Evolutionary conservation across 129 eudicot genomes (phyloP), one percentile per base, ranked within the genome.

Genomic region (Lactuca saligna): DNA sequence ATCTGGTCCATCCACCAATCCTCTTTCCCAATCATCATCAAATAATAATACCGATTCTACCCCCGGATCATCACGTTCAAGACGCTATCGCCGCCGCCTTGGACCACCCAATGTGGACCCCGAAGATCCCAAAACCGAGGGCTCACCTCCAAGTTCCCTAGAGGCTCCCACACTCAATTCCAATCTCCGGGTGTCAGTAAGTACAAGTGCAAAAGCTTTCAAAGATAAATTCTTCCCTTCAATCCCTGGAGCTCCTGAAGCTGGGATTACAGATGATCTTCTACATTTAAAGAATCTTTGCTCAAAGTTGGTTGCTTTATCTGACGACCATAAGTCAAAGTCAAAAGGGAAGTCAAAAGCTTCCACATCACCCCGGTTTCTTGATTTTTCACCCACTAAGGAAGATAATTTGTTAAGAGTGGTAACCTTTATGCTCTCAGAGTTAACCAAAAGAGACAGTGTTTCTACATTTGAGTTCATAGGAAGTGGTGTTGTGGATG

Each of bases 401-500:
- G 97, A 91, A 79, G 97, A 85, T 48, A 68, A 68, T 34, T 66
- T 91, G 83, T 71, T 71, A 51, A 79, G 63, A 49, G 84, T 85
- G 50, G 67, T 91, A 15, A 69, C 86, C 58, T 88, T 83, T 50
- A 85, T 91, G 78, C 80, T 91, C 56, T 65, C 70, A 2, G 95
- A 91, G 82, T 80, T 91, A 48, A 81, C 82, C 85, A 85, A 82
- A 83, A 86, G 81, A 54, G 95, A 85, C 20, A 88, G 97, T 29
- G 93, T 91, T 54, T 91, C 97, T 5, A 88, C 95, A 4, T 88
- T 88, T 69, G 93, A 83, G 83, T 91, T 91, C 57, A 85, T 87
- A 20, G 91, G 97, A 32, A 91, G 97, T 79, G 96, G 97, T 31
- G 93, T 76, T 70, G 97, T 88, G n/a, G 79, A 54, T 49, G 74